A percentile compares a stretch with the other conserved stretches of the same genome.
Evolutionary conservation across 805 yeast species (phyloP).

Genomic region (Wickerhamiella kurtzmanii): DNA sequence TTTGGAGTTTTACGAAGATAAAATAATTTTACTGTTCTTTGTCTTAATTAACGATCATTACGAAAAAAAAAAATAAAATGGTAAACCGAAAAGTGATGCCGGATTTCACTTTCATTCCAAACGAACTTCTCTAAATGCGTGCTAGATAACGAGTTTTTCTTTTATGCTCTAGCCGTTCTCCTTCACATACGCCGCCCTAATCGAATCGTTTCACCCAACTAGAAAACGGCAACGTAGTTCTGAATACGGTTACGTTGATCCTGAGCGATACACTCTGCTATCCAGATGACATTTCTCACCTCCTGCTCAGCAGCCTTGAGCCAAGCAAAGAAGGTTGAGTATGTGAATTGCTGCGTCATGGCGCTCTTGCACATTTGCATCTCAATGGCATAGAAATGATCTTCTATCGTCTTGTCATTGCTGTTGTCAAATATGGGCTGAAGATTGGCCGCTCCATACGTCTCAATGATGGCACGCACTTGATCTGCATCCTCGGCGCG

Average conservation of each 20-base stretch:
- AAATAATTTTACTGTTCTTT: too few relatives aligned
- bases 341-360: slow-evolving; percentile 90
- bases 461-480: slow-evolving; percentile 34
- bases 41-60: background rate
- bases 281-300: slow-evolving; percentile 96
- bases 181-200: too few relatives aligned
- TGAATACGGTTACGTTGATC: slow-evolving; percentile 90
- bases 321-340: slow-evolving; percentile 92
- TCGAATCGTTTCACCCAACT: slow-evolving; percentile 8
- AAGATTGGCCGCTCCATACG: slow-evolving; percentile 20
- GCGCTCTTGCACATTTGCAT: slow-evolving; percentile 88
- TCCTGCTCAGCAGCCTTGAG: slow-evolving; percentile 93
- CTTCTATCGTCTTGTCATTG: slow-evolving; percentile 60
- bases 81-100: too few relatives aligned
- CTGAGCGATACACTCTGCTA: slow-evolving; percentile 98
- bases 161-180: too few relatives aligned
- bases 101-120: too few relatives aligned
- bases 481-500: slow-evolving; percentile 77
- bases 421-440: slow-evolving; percentile 35
- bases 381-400: slow-evolving; percentile 83
- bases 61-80: too few relatives aligned
- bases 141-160: too few relatives aligned
- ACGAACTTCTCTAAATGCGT: too few relatives aligned
- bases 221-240: slow-evolving; percentile 80
- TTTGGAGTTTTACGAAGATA: background rate